Evolutionary conservation across 2,329 filamentous ascomycete genomes (phyloP), one percentile per base, ranked within the genome.

Genomic region (Colletotrichum abscissum): DNA sequence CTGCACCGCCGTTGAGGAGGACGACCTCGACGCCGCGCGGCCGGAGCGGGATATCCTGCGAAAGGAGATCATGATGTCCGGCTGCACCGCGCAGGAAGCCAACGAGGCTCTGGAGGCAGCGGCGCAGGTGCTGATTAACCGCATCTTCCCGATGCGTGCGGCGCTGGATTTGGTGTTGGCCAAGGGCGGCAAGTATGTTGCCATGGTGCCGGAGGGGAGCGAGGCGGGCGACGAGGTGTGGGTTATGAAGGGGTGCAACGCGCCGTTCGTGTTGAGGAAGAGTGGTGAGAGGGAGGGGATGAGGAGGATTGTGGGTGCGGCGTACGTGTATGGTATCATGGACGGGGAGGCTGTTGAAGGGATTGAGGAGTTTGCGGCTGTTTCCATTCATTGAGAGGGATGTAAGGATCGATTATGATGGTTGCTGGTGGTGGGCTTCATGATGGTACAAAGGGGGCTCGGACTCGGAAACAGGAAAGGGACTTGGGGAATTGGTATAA

Each of bases 321-420:
- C 73, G 22, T 74, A 74, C 19, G 73, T 74, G 26, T 70, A 66
- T 42, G 73, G 73, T 12, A 63, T 74, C 55, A 74, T 74, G 73
- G 22, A 66, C 0, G 69, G 73, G 1, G 73, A 74, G 55, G 64
- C 42, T 2, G 52, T 55, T 2, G 72, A 30, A 12, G 59, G 67
- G 26, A 52, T 38, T 6, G 26, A 35, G 16, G 62, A 67, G 33
- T 74, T 63, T 33, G 68, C 67, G 58, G 28, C 62, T 5, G 68
- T 74, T 5, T 58, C 63, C n/a, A 74, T 74, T 26, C 72, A 74
- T 63, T 74, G 14, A 67, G 24, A 54, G 38, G 16, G 16, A 16
- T 16, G 5, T 1, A 42, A 1, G 16, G 16, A 19, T 42, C 7
- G 5, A 19, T 28, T 4, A 0, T 24, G 1, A 2, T 38, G n/a